phyloP scores from a whole-genome alignment of 1,139 yeast genomes.

The Geotrichum aggregatum region DNA sequence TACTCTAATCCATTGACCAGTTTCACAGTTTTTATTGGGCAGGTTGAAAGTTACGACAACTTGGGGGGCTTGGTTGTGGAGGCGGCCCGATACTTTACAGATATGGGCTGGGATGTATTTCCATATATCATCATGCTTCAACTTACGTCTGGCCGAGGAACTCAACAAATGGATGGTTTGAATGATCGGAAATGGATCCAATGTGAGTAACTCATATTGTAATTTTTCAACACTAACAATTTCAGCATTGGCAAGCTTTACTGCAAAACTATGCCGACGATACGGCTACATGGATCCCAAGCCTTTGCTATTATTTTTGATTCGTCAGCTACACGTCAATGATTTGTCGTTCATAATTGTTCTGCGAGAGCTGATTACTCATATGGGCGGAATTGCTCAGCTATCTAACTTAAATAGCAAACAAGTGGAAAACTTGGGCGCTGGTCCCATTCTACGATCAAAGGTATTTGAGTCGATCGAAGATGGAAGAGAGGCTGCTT shows the following conservation, averaged over 20 bases:
- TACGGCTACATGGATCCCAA: conserved; percentile 36
- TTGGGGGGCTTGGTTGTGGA: conserved; percentile 73
- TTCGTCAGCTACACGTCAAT: conserved; percentile 61
- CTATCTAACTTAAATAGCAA: conserved; percentile 58
- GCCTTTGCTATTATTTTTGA: conserved; percentile 51
- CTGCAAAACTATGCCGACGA: conserved; percentile 38
- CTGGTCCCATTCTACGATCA: conserved; percentile 57
- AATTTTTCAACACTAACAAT: conserved; percentile 43
- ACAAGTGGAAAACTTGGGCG: conserved; percentile 65
- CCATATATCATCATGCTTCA: conserved; percentile 71
- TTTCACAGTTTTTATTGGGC: conserved; percentile 42
- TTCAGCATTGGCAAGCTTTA: conserved; percentile 38
- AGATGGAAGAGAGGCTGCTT: conserved; percentile 42
- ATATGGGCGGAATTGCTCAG: conserved; percentile 81
- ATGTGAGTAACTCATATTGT: conserved; percentile 24
- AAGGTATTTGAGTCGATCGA: conserved; percentile 60
- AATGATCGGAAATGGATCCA: conserved; percentile 84
- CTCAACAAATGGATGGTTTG: conserved; percentile 74
- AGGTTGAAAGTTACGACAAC: conserved; percentile 87
- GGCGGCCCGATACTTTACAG: conserved; percentile 72
- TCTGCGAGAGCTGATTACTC: conserved; percentile 60
- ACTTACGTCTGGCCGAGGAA: conserved; percentile 63
- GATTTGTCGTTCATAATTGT: conserved; percentile 65
- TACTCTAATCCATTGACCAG: conserved; percentile 81
- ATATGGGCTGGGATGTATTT: conserved; percentile 81